Conservation (phyloP, 2,329 filamentous ascomycete species). For the Fusarium chlamydosporum region DNA sequence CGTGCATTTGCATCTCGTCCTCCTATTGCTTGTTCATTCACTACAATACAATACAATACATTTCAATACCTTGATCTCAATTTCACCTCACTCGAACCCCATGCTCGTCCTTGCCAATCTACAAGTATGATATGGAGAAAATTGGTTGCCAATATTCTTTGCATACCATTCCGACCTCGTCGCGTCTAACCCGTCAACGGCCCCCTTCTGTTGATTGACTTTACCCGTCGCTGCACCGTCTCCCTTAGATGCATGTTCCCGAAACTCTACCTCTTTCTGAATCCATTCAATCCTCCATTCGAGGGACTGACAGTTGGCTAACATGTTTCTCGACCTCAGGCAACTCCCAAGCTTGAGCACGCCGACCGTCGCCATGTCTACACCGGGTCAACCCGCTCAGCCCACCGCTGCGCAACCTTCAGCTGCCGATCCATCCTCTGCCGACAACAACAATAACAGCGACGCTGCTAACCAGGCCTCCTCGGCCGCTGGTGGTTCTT, state of each 20-base stretch:
- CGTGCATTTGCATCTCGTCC: conserved; percentile 16
- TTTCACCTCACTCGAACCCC: conserved; percentile 20
- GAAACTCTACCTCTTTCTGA: conserved; percentile 15
- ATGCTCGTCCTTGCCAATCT: conserved; percentile 17
- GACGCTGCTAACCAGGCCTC: conserved; percentile 29
- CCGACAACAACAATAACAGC: conserved; percentile 30
- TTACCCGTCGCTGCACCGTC: conserved; percentile 18
- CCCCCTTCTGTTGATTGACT: conserved; percentile 34
- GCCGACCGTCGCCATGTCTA: conserved; percentile 54
- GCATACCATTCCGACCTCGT: conserved; percentile 37
- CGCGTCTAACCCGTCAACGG: conserved; percentile 18
- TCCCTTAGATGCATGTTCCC: conserved; percentile 23
- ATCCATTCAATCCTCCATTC: conserved; percentile 15
- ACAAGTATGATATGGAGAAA: conserved; percentile 7
- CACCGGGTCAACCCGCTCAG: conserved; percentile 42
- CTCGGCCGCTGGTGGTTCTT: conserved; percentile 15
- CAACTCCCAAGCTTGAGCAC: conserved; percentile 46
- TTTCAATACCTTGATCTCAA: conserved; percentile 17
- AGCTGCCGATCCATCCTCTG: conserved; percentile 32
- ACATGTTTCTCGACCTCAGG: conserved; percentile 54
- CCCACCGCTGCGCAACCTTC: conserved; percentile 44
- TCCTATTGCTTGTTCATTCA: conserved; percentile 22
- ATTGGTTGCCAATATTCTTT: conserved; percentile 32
- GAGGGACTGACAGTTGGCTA: conserved; percentile 48
- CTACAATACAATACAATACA: neutral